Evolutionary conservation across 768 basidiomycete genomes (phyloP).

Genomic region (Kwoniella sp.): DNA sequence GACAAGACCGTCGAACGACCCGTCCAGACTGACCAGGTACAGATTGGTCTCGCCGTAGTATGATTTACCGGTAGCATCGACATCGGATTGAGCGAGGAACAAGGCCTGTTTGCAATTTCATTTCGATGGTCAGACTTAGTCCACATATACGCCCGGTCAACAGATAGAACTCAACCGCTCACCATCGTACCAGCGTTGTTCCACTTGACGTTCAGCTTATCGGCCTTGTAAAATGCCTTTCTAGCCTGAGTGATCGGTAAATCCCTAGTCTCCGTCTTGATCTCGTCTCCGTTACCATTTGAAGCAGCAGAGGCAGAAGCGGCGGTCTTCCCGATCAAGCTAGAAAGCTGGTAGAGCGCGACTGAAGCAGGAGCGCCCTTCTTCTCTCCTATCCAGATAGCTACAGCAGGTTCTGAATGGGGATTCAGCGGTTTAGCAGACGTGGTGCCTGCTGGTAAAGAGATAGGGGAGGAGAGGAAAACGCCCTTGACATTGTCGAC

Average conservation of each 20-base stretch:
- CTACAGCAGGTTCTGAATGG: constrained; percentile 60
- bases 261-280: constrained; percentile 47
- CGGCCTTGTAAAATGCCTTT: constrained; percentile 95
- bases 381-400: constrained; percentile 90
- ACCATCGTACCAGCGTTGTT: constrained; percentile 90
- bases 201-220: constrained; percentile 92
- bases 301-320: constrained; percentile 17
- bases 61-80: constrained; percentile 93
- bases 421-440: constrained; percentile 38
- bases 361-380: constrained; percentile 90
- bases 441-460: constrained; percentile 38
- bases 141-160: no score
- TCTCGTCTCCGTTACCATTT: constrained; percentile 14
- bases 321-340: constrained; percentile 35
- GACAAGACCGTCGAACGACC: constrained; percentile 90
- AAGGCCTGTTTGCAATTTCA: constrained; percentile 57
- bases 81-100: constrained; percentile 90
- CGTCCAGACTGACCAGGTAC: constrained; percentile 86
- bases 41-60: constrained; percentile 98
- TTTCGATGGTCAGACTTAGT: no score
- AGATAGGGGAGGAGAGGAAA: constrained; percentile 41
- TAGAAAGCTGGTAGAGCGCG: constrained; percentile 74
- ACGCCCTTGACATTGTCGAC: constrained; percentile 45
- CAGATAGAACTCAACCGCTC: constrained; percentile 12
- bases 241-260: constrained; percentile 69